A percentile compares a stretch with the other conserved stretches of the same genome.
phyloP scores from a whole-genome alignment of 2,329 filamentous ascomycete genomes.

The Hyphodiscus sp. region DNA sequence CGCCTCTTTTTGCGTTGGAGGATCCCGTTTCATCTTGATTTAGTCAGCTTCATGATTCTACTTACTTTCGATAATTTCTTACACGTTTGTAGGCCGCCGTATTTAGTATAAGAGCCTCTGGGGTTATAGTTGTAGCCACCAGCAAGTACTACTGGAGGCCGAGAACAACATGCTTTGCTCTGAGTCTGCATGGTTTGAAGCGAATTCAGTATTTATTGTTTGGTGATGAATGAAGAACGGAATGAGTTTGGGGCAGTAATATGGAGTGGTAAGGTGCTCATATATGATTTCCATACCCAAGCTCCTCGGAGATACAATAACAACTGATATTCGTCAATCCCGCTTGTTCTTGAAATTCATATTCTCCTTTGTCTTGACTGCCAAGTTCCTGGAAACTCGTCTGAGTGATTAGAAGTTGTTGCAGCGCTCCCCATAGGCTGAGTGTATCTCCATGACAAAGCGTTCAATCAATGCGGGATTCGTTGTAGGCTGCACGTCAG shows the following conservation, averaged over 20 bases:
- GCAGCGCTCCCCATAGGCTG: neutral
- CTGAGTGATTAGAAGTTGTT: no score
- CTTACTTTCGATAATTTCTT: neutral
- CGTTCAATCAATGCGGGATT: neutral
- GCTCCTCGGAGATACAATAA: no score
- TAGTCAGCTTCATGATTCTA: neutral
- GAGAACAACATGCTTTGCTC: slow-evolving; percentile 18
- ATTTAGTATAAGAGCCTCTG: slow-evolving; percentile 28
- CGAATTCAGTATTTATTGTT: neutral
- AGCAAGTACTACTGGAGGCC: slow-evolving; percentile 25
- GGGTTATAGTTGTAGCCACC: slow-evolving; percentile 27
- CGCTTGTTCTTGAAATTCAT: no score
- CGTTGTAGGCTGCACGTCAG: neutral
- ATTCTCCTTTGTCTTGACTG: no score
- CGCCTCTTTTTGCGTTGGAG: slow-evolving; percentile 43
- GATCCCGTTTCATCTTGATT: slow-evolving; percentile 40
- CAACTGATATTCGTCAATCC: no score
- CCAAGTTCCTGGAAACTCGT: no score
- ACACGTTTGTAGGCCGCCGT: slow-evolving; percentile 31
- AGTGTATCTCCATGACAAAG: neutral
- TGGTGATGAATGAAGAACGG: neutral
- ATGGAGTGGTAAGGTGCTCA: no score
- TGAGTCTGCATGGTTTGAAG: slow-evolving; percentile 6
- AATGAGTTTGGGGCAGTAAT: neutral
- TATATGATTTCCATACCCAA: no score